A percentile compares a stretch with the other conserved stretches of the same genome.
Evolutionary conservation across 1,139 yeast species (phyloP).

Genomic region (Nakaseomyces glabratus): DNA sequence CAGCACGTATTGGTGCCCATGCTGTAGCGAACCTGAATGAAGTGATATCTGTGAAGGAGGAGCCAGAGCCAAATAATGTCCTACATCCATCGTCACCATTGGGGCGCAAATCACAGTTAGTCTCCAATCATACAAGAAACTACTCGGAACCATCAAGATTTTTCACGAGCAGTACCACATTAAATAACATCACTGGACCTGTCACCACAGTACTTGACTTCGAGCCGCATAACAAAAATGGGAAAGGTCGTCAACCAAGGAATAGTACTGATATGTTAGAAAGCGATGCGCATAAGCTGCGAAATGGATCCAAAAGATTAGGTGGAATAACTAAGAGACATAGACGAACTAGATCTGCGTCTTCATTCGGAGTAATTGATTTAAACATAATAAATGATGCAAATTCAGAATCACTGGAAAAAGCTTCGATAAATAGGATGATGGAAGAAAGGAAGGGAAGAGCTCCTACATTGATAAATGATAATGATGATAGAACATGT

Average conservation of each 20-base stretch:
- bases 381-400: constrained; percentile 22
- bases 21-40: constrained; percentile 50
- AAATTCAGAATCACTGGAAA: constrained; percentile 7
- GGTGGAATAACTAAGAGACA: constrained; percentile 15
- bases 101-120: neutral
- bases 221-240: no score
- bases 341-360: constrained; percentile 25
- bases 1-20: constrained; percentile 64
- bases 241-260: no score
- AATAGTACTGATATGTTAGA: no score
- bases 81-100: constrained; percentile 8
- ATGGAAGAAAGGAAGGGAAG: constrained; percentile 2
- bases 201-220: constrained; percentile 4
- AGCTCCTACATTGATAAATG: constrained; percentile 10
- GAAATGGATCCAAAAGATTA: no score
- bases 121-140: constrained; percentile 4
- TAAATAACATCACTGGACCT: constrained; percentile 4
- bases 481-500: constrained; percentile 26
- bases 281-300: no score
- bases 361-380: constrained; percentile 28
- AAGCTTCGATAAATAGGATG: neutral
- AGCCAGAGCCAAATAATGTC: constrained; percentile 17
- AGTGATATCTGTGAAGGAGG: constrained; percentile 28
- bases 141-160: constrained; percentile 2
- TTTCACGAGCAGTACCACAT: constrained; percentile 5